A percentile compares a stretch with the other conserved stretches of the same genome.
These are phyloP conservation scores for Suhomyces pyralidae DNA, from an alignment of 805 yeast species.

Conservation along the genomic window DNA sequence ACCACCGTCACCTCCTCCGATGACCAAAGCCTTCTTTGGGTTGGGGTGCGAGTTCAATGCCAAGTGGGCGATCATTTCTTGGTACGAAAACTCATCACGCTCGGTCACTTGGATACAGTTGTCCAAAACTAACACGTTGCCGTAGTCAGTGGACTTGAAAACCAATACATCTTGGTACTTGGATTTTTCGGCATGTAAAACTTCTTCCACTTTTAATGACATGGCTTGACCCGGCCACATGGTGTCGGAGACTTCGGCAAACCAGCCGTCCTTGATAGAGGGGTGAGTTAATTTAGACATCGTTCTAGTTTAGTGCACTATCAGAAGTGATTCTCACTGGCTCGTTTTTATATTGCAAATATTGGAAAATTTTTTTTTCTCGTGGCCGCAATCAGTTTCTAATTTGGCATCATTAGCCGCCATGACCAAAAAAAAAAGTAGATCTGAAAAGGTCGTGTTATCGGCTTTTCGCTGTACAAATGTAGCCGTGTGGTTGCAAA, in stretches of 20 bases:
- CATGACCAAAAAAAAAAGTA: not conserved
- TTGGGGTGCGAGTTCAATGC: constrained; percentile 91
- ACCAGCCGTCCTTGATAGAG: constrained; percentile 85
- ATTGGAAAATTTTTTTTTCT: not conserved
- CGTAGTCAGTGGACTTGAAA: constrained; percentile 89
- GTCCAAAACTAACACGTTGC: constrained; percentile 92
- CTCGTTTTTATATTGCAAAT: not conserved
- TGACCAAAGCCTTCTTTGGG: constrained; percentile 89
- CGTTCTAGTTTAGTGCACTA: not conserved
- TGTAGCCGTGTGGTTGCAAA: too few relatives aligned
- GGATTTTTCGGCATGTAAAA: constrained; percentile 80
- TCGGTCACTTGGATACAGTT: constrained; percentile 95
- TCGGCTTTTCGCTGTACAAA: too few relatives aligned
- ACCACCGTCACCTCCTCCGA: constrained; percentile 99
- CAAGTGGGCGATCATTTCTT: constrained; percentile 96
- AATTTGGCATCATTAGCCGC: not conserved
- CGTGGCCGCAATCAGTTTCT: not conserved
- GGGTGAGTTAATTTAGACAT: constrained; percentile 46
- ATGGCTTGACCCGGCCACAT: constrained; percentile 99
- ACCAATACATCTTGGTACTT: constrained; percentile 91
- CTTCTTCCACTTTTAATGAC: constrained; percentile 82
- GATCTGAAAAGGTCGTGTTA: not conserved
- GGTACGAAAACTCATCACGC: constrained; percentile 96
- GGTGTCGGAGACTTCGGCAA: constrained; percentile 89
- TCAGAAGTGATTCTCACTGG: not conserved